phyloP scores from a whole-genome alignment of 1,284 basidiomycete genomes.

The Coniferiporia sulphurascens region DNA sequence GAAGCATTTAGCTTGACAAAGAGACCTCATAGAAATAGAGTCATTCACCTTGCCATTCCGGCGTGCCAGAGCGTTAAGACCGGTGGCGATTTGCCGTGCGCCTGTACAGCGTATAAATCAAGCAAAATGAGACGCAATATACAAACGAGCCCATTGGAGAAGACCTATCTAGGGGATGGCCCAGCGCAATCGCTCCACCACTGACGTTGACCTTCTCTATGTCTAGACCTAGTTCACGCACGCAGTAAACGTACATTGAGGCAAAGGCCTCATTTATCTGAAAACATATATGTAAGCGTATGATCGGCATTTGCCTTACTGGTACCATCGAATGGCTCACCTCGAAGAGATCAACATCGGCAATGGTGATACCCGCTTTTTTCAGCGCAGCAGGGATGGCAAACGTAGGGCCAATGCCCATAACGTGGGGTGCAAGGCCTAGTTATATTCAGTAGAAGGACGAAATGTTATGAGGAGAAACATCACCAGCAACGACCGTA shows the following conservation, averaged over 20 bases:
- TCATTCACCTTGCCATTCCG: constrained; percentile 66
- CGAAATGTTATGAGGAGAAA: neutral
- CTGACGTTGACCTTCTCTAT: constrained; percentile 80
- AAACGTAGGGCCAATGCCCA: constrained; percentile 77
- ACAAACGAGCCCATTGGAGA: constrained; percentile 17
- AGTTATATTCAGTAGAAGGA: neutral
- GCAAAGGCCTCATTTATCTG: constrained; percentile 93
- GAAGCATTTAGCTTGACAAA: neutral
- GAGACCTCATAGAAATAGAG: constrained; percentile 1
- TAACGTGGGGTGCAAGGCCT: constrained; percentile 74
- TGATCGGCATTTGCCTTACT: neutral
- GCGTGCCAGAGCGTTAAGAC: constrained; percentile 75
- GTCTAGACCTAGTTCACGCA: constrained; percentile 70
- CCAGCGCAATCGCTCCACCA: constrained; percentile 87
- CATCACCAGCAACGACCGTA: constrained; percentile 64
- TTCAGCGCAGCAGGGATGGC: constrained; percentile 71
- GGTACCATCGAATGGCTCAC: constrained; percentile 29
- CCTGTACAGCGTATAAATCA: constrained; percentile 70
- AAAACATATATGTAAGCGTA: neutral
- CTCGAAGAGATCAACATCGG: constrained; percentile 81
- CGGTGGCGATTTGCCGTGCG: constrained; percentile 84
- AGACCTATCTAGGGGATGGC: constrained; percentile 79
- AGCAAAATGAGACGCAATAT: constrained; percentile 16
- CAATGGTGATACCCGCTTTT: constrained; percentile 55
- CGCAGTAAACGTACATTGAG: constrained; percentile 80